Conservation (phyloP, 345 rosid genomes). For the Salix viminalis region DNA sequence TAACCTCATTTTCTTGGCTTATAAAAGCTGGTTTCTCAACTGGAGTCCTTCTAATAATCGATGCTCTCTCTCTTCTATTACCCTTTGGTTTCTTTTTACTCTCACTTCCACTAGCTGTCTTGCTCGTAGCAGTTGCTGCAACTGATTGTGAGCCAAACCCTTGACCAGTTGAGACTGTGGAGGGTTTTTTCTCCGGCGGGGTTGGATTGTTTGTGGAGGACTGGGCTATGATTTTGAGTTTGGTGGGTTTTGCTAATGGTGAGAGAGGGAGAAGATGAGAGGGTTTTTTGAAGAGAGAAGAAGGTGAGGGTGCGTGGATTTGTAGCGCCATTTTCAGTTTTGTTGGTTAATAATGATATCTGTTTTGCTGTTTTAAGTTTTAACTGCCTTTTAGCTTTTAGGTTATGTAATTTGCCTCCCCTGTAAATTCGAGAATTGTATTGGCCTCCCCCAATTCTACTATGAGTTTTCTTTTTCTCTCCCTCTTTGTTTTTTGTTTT, state of each 20-base stretch:
- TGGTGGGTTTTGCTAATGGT: constrained; percentile 22
- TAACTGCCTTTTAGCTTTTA: not conserved
- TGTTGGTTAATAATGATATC: constrained; percentile 12
- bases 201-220: constrained; percentile 29
- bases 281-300: constrained; percentile 27
- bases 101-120: constrained; percentile 5
- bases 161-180: constrained; percentile 28
- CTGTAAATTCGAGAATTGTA: not conserved
- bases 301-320: constrained; percentile 36
- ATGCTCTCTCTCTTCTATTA: constrained; percentile 48
- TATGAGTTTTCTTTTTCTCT: too few relatives aligned
- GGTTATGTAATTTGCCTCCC: not conserved
- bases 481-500: too few relatives aligned
- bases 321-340: constrained; percentile 73
- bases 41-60: constrained; percentile 56
- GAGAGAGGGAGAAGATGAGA: constrained; percentile 25
- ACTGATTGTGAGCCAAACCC: constrained; percentile 56
- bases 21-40: constrained; percentile 56
- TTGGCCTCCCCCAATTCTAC: not conserved
- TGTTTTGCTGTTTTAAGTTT: constrained; percentile 5
- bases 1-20: constrained; percentile 48
- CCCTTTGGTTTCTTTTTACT: constrained; percentile 42
- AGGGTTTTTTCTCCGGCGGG: constrained; percentile 38
- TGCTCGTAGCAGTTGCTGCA: not conserved
- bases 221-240: constrained; percentile 39